Evolutionary conservation across 2,329 filamentous ascomycete genomes (phyloP).

Genomic region (Cephalotrichum gorgonifer): DNA sequence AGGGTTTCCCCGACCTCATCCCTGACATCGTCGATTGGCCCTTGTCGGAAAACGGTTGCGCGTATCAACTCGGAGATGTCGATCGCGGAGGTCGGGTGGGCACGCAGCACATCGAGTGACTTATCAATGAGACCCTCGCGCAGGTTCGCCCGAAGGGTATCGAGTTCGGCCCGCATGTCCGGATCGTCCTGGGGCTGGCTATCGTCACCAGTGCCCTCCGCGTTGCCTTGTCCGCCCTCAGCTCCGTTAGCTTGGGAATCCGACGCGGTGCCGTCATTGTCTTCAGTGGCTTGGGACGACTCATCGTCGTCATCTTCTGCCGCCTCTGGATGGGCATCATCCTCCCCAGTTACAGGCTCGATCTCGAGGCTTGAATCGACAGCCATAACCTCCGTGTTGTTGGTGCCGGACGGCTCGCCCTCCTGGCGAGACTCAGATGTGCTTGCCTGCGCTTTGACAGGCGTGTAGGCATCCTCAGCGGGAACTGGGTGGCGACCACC

Average conservation of each 20-base stretch:
- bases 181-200: conserved; percentile 23
- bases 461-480: conserved; percentile 37
- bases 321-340: conserved; percentile 8
- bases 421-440: not conserved
- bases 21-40: conserved; percentile 39
- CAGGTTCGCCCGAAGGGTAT: conserved; percentile 62
- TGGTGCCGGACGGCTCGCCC: conserved; percentile 1
- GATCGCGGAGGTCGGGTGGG: conserved; percentile 79
- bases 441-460: conserved; percentile 13
- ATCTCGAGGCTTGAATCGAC: conserved; percentile 16
- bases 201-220: not conserved
- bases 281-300: conserved; percentile 6
- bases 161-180: conserved; percentile 61
- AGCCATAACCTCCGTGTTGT: conserved; percentile 19
- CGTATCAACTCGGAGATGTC: conserved; percentile 82
- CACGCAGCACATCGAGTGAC: conserved; percentile 80
- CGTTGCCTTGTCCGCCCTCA: conserved; percentile 14
- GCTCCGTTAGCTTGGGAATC: conserved; percentile 14
- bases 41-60: conserved; percentile 53
- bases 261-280: conserved; percentile 7
- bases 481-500: conserved; percentile 60
- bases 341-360: conserved; percentile 9
- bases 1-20: conserved; percentile 75
- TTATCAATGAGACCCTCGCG: conserved; percentile 75
- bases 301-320: conserved; percentile 11